These are phyloP conservation scores for Tothia fuscella DNA, from an alignment of 2,329 filamentous ascomycete species.

Conservation along the genomic window DNA sequence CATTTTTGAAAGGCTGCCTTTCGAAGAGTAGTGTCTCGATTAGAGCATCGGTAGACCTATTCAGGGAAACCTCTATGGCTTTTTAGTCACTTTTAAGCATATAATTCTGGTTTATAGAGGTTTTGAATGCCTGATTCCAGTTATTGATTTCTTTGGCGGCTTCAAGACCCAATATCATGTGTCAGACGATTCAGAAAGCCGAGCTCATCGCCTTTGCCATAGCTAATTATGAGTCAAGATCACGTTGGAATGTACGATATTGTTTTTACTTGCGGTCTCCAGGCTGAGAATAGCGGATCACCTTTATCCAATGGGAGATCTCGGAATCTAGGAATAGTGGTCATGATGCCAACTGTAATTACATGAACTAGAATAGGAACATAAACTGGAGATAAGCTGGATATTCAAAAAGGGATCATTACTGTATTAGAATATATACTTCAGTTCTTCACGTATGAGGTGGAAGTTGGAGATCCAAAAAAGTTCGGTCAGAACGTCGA, in stretches of 20 bases:
- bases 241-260: background rate
- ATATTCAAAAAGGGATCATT: no score
- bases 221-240: background rate
- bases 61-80: slow-evolving; percentile 35
- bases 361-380: no score
- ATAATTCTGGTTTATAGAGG: no score
- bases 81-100: no score
- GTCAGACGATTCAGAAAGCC: slow-evolving; percentile 51
- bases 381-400: no score
- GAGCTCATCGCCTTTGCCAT: slow-evolving; percentile 39
- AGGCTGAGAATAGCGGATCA: slow-evolving; percentile 34
- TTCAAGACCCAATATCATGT: slow-evolving; percentile 38
- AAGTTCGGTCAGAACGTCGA: no score
- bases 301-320: slow-evolving; percentile 35
- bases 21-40: slow-evolving; percentile 47
- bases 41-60: slow-evolving; percentile 48
- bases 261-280: slow-evolving; percentile 19
- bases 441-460: no score
- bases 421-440: no score
- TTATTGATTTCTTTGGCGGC: slow-evolving; percentile 41
- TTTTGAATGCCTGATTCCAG: slow-evolving; percentile 40
- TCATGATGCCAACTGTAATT: no score
- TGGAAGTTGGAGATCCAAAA: no score
- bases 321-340: slow-evolving; percentile 34
- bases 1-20: slow-evolving; percentile 42